Evolutionary conservation across 495 filamentous ascomycete species (phyloP).

Genomic region (Penicillium verhagenii): DNA sequence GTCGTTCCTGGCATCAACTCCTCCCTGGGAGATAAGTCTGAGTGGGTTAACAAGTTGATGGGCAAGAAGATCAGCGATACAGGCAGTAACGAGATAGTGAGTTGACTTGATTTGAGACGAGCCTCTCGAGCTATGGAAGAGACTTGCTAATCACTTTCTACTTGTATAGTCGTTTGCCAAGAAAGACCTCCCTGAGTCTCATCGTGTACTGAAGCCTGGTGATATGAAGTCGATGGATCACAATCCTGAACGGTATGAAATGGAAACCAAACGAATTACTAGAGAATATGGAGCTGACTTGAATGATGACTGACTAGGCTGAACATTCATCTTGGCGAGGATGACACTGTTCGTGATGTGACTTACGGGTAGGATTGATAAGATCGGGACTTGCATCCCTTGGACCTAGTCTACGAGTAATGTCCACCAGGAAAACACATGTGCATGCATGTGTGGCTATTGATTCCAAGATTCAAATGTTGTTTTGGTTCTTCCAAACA

Average conservation of each 20-base stretch:
- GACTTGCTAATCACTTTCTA: background rate
- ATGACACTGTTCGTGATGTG: conserved; percentile 74
- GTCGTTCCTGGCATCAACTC: conserved; percentile 71
- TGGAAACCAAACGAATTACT: background rate
- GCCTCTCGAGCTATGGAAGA: background rate
- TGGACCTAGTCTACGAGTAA: no score
- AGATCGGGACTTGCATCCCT: background rate
- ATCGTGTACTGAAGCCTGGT: conserved; percentile 66
- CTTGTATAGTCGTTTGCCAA: conserved; percentile 67
- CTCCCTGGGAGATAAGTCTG: conserved; percentile 51
- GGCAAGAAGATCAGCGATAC: conserved; percentile 67
- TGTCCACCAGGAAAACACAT: no score
- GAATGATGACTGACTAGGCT: conserved; percentile 43
- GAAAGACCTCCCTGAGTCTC: conserved; percentile 64
- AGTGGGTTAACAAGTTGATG: conserved; percentile 72
- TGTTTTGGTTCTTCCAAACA: background rate
- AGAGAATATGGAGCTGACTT: background rate
- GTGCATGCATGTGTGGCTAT: no score
- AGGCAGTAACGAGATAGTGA: conserved; percentile 46
- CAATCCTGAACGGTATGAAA: conserved; percentile 54
- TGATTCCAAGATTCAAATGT: background rate
- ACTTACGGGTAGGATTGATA: conserved; percentile 36
- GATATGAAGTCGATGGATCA: conserved; percentile 62
- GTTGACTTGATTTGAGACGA: conserved; percentile 13
- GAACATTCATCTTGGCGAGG: conserved; percentile 69